Conservation (phyloP, 495 filamentous ascomycete species). For the Penicillium paradoxum region DNA sequence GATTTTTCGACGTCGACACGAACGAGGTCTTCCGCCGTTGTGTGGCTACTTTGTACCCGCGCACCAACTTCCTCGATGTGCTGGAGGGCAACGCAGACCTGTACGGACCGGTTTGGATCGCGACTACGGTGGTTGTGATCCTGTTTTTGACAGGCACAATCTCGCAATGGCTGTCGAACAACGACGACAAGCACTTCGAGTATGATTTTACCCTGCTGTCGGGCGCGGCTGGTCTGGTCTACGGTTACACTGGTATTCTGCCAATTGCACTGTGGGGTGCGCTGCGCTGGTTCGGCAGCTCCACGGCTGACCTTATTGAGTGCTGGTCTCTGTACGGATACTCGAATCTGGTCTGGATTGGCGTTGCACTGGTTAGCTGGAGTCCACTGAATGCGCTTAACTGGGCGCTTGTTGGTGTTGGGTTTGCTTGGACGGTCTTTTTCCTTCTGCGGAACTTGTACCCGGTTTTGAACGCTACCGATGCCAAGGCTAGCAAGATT, state of each 20-base stretch:
- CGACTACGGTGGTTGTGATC: conserved; percentile 93
- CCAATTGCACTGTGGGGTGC: conserved; percentile 82
- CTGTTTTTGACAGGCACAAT: conserved; percentile 94
- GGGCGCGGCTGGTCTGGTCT: conserved; percentile 84
- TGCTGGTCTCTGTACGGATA: conserved; percentile 95
- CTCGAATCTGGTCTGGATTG: conserved; percentile 92
- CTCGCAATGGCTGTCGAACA: conserved; percentile 71
- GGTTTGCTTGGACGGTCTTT: conserved; percentile 77
- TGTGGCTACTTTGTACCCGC: conserved; percentile 76
- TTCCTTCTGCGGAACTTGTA: conserved; percentile 92
- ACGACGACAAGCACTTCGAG: conserved; percentile 57
- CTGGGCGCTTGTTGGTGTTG: conserved; percentile 86
- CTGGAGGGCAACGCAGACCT: conserved; percentile 96
- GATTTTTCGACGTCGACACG: conserved; percentile 97
- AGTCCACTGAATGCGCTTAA: conserved; percentile 79
- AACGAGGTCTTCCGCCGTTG: conserved; percentile 79
- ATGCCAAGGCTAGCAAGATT: conserved; percentile 84
- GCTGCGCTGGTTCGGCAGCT: conserved; percentile 89
- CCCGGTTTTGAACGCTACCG: conserved; percentile 87
- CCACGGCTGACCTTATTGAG: conserved; percentile 74
- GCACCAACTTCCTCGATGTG: conserved; percentile 91
- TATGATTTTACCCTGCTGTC: conserved; percentile 84
- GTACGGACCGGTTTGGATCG: conserved; percentile 97
- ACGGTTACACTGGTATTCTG: conserved; percentile 85
- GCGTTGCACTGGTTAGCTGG: conserved; percentile 86